Conservation (phyloP, 495 filamentous ascomycete species). For the Penicillium bialowiezense region DNA sequence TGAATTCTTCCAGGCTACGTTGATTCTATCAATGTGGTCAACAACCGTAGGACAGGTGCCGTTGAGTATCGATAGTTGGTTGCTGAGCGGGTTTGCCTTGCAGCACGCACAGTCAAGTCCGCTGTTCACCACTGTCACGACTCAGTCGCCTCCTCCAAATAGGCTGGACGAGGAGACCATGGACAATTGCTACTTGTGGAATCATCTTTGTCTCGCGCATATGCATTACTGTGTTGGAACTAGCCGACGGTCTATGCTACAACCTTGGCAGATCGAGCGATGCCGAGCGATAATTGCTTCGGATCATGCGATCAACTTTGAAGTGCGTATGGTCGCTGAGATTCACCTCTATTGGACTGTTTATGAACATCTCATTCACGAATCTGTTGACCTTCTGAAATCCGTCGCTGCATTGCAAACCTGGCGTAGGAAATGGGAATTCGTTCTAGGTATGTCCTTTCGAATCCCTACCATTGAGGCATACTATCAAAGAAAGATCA, state of each 20-base stretch:
- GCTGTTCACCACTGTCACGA: slow-evolving; percentile 26
- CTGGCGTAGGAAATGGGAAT: slow-evolving; percentile 42
- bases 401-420: slow-evolving; percentile 31
- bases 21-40: slow-evolving; percentile 47
- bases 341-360: slow-evolving; percentile 45
- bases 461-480: no score
- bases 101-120: slow-evolving; percentile 41
- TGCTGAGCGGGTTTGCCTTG: slow-evolving; percentile 44
- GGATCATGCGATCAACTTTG: slow-evolving; percentile 42
- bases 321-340: slow-evolving; percentile 46
- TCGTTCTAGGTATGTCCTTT: slow-evolving; percentile 31
- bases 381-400: slow-evolving; percentile 29
- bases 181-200: slow-evolving; percentile 40
- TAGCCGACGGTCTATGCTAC: slow-evolving; percentile 35
- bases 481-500: no score
- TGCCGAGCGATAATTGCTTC: slow-evolving; percentile 34
- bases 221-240: slow-evolving; percentile 49
- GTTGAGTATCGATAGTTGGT: slow-evolving; percentile 47
- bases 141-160: slow-evolving; percentile 8
- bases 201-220: slow-evolving; percentile 45
- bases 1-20: slow-evolving; percentile 44
- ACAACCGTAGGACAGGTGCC: slow-evolving; percentile 47
- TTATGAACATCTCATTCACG: slow-evolving; percentile 27
- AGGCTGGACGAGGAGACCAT: slow-evolving; percentile 14
- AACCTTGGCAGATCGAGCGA: slow-evolving; percentile 36